Percentiles rank a stretch among this genome's conserved stretches.
phyloP scores from a whole-genome alignment of 2,329 filamentous ascomycete genomes.

The Diaporthe velutina region DNA sequence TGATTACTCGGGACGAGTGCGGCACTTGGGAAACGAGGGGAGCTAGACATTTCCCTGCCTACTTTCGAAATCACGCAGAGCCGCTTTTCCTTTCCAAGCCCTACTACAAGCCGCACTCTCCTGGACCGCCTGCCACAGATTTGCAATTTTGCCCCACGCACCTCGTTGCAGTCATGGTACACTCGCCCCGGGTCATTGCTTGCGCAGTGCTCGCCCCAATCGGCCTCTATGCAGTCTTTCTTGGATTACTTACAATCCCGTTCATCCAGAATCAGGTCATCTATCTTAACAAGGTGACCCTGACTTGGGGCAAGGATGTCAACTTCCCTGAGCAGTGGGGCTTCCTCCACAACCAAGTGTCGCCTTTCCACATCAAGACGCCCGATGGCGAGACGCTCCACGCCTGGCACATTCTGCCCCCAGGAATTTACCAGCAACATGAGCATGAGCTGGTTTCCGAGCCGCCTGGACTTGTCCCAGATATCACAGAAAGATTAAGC shows the following conservation, averaged over 20 bases:
- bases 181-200: background rate
- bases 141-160: background rate
- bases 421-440: slow-evolving; percentile 73
- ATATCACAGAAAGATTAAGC: slow-evolving; percentile 52
- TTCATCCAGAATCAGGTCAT: slow-evolving; percentile 67
- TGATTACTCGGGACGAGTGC: no score
- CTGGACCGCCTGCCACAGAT: background rate
- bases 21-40: no score
- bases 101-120: background rate
- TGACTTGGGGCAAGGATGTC: slow-evolving; percentile 73
- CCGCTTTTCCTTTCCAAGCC: no score
- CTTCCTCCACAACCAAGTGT: slow-evolving; percentile 79
- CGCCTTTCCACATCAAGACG: slow-evolving; percentile 76
- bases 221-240: slow-evolving; percentile 43
- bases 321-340: slow-evolving; percentile 77
- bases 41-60: no score
- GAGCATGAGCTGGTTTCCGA: slow-evolving; percentile 56
- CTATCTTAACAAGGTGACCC: slow-evolving; percentile 65
- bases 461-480: slow-evolving; percentile 28
- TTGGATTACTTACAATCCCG: slow-evolving; percentile 49
- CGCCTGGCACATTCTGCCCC: slow-evolving; percentile 82
- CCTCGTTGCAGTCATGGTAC: background rate
- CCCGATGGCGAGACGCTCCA: slow-evolving; percentile 76
- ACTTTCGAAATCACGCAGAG: background rate
- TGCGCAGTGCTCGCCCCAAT: background rate